Base-by-base conservation (phyloP, 1,139 yeast species). In the Yamadazyma triangularis region DNA sequence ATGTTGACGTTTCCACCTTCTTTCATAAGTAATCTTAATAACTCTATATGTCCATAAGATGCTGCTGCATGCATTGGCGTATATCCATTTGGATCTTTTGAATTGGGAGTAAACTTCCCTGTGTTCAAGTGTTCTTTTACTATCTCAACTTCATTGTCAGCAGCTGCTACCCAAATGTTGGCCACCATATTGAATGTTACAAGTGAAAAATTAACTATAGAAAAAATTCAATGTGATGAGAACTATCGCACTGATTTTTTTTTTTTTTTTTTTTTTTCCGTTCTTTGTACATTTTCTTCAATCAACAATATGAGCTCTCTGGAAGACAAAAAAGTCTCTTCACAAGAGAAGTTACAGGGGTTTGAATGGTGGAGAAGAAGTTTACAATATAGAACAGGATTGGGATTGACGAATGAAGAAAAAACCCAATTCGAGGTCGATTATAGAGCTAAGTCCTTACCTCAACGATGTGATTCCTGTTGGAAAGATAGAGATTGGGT, bases 11-110 rank as follows among this genome's bases (percentile, higher is more conserved):
- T 79, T 4, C 96, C 98, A 2, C 86, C 84, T 15, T 66, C 53
- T 9, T 48, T 55, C 14, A 86, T 60, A 31, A 91, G 67, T 38
- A 69, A 71, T 33, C 62, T 58, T 30, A 93, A 62, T 28, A 93
- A 62, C 8, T 81, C 88, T 7, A 62, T 47, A 50, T 91, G 91
- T 4, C 93, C 93, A 53, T 91, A 91, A 1, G 96, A 83, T 4
- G 94, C 94, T 3, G 97, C 96, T 1, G 98, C 98, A 55, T 91
- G 98, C 18, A 91, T 71, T 8, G 97, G 94, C 0, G 97, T 89
- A 57, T 91, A 91, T 0, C 98, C 98, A 48, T 88, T 87, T 1
- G 87, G 83, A 53, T 91, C 98, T 43, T 81, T 77, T 13, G 81
- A 72, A 49, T 86, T 81, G 2, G 96, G 74, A 2, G 78, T 66